Conservation (phyloP, 2,329 filamentous ascomycete genomes). For the Aureobasidium lini region DNA sequence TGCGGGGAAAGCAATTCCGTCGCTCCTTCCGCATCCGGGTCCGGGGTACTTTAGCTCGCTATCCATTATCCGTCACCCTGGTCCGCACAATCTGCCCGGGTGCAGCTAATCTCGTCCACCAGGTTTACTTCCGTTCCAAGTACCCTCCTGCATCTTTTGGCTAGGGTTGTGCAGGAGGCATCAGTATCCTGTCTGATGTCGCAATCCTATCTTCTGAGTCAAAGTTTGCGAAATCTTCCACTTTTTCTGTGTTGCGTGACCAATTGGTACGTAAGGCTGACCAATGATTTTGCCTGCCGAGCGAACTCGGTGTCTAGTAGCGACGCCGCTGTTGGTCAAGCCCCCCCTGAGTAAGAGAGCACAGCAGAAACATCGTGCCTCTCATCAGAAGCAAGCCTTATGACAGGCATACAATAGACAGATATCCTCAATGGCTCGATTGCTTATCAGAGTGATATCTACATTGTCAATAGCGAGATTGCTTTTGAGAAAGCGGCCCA, state of each 20-base stretch:
- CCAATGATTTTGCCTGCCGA: neutral
- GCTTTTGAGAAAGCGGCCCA: neutral
- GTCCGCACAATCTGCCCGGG: neutral
- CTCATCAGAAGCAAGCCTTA: too few species aligned
- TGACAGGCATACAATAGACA: too few species aligned
- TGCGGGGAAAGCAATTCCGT: neutral
- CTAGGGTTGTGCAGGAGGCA: neutral
- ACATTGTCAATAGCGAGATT: neutral
- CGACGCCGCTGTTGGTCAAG: neutral
- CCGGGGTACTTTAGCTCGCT: slow-evolving; percentile 2
- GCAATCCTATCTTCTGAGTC: slow-evolving; percentile 2
- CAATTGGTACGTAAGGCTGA: slow-evolving; percentile 7
- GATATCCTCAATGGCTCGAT: too few species aligned
- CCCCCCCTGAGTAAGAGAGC: too few species aligned
- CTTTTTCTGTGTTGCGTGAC: slow-evolving; percentile 7
- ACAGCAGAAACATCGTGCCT: too few species aligned
- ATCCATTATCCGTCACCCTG: neutral
- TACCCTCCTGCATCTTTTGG: too few species aligned
- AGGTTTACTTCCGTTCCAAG: neutral
- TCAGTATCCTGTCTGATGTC: neutral
- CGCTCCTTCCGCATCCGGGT: slow-evolving; percentile 9
- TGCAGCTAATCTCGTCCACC: neutral
- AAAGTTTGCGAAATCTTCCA: neutral
- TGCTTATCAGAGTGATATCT: too few species aligned
- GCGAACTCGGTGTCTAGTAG: neutral